Percentiles rank a stretch among this genome's conserved stretches.
These are phyloP conservation scores for Fusarium udum DNA, from an alignment of 2,329 filamentous ascomycete species.

Conservation along the genomic window DNA sequence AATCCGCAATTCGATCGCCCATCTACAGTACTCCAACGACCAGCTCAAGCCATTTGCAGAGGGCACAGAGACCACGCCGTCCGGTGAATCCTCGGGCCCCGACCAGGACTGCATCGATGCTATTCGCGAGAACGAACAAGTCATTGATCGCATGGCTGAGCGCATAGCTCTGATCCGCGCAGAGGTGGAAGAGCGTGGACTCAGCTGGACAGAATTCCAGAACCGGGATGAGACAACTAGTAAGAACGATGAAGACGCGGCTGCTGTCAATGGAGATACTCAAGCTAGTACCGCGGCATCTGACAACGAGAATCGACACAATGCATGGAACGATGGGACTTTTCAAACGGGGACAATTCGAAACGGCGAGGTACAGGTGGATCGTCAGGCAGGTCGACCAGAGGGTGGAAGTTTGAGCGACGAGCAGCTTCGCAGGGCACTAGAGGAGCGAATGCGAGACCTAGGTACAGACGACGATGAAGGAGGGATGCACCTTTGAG, in stretches of 20 bases:
- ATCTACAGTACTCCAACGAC: constrained; percentile 78
- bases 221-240: constrained; percentile 55
- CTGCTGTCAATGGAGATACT: constrained; percentile 31
- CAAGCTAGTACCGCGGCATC: background rate
- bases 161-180: constrained; percentile 69
- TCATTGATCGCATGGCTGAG: constrained; percentile 74
- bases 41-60: constrained; percentile 76
- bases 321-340: constrained; percentile 70
- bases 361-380: constrained; percentile 59
- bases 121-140: constrained; percentile 74
- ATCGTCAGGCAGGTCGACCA: constrained; percentile 42
- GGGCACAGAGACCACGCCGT: constrained; percentile 50
- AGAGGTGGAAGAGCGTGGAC: constrained; percentile 70
- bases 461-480: constrained; percentile 57
- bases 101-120: constrained; percentile 79
- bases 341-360: constrained; percentile 69
- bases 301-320: constrained; percentile 39
- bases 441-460: constrained; percentile 64
- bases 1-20: constrained; percentile 76
- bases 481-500: constrained; percentile 70
- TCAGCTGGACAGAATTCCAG: constrained; percentile 66
- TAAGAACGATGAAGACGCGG: constrained; percentile 41
- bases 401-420: constrained; percentile 63
- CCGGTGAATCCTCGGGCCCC: constrained; percentile 44
- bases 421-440: constrained; percentile 64